Conservation (phyloP, 129 eudicot species). For the Flaveria brownii region DNA sequence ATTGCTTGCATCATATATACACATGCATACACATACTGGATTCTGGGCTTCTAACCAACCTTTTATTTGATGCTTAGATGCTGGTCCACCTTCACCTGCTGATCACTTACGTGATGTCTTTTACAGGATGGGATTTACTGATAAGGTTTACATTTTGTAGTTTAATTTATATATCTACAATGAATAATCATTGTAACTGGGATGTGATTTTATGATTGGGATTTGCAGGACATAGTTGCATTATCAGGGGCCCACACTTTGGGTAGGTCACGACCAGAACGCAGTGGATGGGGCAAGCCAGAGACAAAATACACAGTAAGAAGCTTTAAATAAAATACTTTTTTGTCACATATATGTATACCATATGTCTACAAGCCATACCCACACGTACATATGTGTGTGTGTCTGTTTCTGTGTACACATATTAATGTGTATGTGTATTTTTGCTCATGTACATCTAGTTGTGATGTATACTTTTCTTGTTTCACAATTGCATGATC, state of each 20-base stretch:
- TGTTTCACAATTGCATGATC: constrained; percentile 19
- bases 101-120: constrained; percentile 89
- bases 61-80: constrained; percentile 56
- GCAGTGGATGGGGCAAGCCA: constrained; percentile 99
- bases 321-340: constrained; percentile 13
- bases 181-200: constrained; percentile 4
- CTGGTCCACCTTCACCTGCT: constrained; percentile 99
- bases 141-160: constrained; percentile 57
- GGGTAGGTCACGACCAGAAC: constrained; percentile 98
- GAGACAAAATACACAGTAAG: constrained; percentile 94
- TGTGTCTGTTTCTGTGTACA: background rate
- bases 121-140: constrained; percentile 91
- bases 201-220: constrained; percentile 11
- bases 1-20: background rate
- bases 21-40: background rate
- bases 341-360: background rate
- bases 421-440: background rate
- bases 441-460: background rate
- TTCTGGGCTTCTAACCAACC: background rate
- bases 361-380: background rate
- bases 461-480: background rate
- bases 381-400: background rate
- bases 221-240: constrained; percentile 85
- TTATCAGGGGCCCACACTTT: constrained; percentile 97
- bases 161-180: background rate